Base-by-base conservation (phyloP, 441 rosid species). In the Populus hybrid region DNA sequence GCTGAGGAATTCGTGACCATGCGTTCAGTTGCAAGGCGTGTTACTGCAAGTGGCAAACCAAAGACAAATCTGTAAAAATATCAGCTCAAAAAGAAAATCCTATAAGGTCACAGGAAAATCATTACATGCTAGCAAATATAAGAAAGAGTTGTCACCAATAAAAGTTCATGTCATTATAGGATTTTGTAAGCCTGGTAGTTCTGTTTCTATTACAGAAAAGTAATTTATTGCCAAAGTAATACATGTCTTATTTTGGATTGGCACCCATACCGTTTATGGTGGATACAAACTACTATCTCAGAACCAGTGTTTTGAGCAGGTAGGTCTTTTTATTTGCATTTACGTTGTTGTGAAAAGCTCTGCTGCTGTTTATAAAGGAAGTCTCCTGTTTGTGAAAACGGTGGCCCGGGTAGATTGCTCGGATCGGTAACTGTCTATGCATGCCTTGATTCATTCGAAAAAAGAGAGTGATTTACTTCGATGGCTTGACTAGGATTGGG, bases 1-100 rank as follows among this genome's bases (percentile, higher is more conserved):
- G 99, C 99, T 3, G 99, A 97, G 84, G 99, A 97, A 83, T 97
- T 97, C 59, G 99, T 96, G 72, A 93, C 99, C 16, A 93, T 97
- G 99, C 90, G 98, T n/a, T 76, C 95, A 11, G 89, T 81, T 77
- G 81, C 95, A 1, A 89, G 99, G 84, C 92, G 89, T 30, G 73
- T 91, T 73, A 78, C 88, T 67, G 86, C 76, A 0, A 69, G 73
- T 76, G 76, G 83, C 71, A 94, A 89, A 81, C 85, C 87, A 2
- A 90, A 90, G 85, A 89, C 95, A 67, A 93, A 85, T 87, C 87
- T 89, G 75, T 92, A 83, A 83, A 80, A 36, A 23, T 32, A 46
- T 21, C 9, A 63, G 3, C 8, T 50, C 30, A 70, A 6, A 26
- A 26, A 9, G 57, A 12, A 36, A 68, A 12, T 24, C 7, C 11